Evolutionary conservation across 345 rosid species (phyloP), one percentile per base, ranked within the genome.

Genomic region (Anacardium occidentale): DNA sequence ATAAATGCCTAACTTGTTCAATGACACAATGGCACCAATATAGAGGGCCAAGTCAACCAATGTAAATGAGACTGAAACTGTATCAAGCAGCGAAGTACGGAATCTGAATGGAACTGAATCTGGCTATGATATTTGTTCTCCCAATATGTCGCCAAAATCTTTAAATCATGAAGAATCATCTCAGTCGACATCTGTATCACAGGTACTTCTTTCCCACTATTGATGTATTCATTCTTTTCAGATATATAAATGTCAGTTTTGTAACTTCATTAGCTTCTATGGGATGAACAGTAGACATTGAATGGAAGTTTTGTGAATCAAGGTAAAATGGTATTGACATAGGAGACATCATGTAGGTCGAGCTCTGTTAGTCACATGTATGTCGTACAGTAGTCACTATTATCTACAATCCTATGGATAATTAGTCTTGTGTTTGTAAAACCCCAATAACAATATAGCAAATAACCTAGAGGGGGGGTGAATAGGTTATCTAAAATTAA

Each of bases 11-110:
- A 48, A 67, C 24, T 29, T 40, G 21, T n/a, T 40, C 56, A 52
- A 20, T 71, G 62, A 71, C 51, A 25, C 51, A 25, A 42, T 48
- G 56, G 47, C 15, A 69, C 75, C 69, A 67, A 75, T 73, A 62
- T 70, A 95, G 99, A 85, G 85, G 57, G 83, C 85, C 25, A 92
- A 89, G 68, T 85, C 89, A 62, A 81, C 84, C 74, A 83, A 88
- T 62, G 90, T 79, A 70, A 79, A 75, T 57, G 98, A 89, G 83
- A 82, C 26, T 72, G 97, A 86, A 26, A 68, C 79, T 62, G 68
- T 78, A 71, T 75, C 71, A 64, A 79, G 53, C 60, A 74, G 67
- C 69, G 74, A 69, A 48, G 40, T 83, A 10, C 85, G 79, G 65
- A 86, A 86, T 66, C 55, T 86, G 76, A 85, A 87, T 68, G 97